Percentiles rank a stretch among this genome's conserved stretches.
Conservation (phyloP, 192 early-diverging fungal genomes). For the Mortierella alpina region DNA sequence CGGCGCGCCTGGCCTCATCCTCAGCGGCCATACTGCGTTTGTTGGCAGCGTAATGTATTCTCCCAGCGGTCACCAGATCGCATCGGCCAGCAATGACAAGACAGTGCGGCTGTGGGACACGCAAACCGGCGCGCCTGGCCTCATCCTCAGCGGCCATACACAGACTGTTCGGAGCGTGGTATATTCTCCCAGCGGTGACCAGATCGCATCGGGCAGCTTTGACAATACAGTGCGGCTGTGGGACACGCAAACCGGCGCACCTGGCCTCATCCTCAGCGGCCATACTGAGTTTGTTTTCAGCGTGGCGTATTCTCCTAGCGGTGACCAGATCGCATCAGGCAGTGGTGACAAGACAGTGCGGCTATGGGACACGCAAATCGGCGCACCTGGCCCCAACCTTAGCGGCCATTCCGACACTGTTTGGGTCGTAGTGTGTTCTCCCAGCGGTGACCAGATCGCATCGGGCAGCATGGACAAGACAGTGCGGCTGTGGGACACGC, state of each 20-base stretch:
- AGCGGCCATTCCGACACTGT: not conserved
- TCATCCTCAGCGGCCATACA: not conserved
- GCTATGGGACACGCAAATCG: constrained; percentile 9
- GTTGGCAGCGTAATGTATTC: too few relatives aligned
- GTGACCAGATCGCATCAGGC: constrained; percentile 4
- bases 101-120: too few relatives aligned
- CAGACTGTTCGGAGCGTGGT: not conserved
- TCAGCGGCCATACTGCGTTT: too few relatives aligned
- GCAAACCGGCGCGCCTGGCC: too few relatives aligned
- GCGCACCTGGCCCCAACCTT: not conserved
- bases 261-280: not conserved
- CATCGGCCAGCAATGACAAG: too few relatives aligned
- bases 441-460: not conserved
- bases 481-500: not conserved
- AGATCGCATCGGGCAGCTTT: not conserved
- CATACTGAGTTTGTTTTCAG: not conserved
- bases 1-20: too few relatives aligned
- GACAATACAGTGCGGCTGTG: constrained; percentile 10
- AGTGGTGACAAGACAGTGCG: constrained; percentile 3
- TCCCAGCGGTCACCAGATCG: too few relatives aligned
- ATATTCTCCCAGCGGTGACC: not conserved
- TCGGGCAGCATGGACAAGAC: constrained; percentile 2
- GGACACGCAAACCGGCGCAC: constrained; percentile 9
- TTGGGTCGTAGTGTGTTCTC: not conserved
- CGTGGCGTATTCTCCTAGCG: too few relatives aligned